phyloP scores from a whole-genome alignment of 164 flowering plant genomes.

The Amborella trichopoda region DNA sequence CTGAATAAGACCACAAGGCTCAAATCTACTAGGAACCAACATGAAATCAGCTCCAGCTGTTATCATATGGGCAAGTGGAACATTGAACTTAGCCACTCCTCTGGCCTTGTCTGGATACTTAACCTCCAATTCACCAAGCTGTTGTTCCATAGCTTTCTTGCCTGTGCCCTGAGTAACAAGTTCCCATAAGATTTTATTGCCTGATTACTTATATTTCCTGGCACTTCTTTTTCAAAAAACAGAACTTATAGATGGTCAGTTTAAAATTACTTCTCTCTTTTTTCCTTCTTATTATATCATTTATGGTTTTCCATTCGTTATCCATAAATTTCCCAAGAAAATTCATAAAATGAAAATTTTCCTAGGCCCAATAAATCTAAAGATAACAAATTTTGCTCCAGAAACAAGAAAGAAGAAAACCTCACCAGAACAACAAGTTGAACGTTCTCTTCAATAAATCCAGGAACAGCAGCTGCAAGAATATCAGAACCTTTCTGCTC shows the following conservation, averaged over 20 bases:
- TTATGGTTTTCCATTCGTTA: too few species aligned
- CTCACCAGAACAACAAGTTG: constrained; percentile 78
- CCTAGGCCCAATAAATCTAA: too few species aligned
- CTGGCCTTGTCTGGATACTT: constrained; percentile 56
- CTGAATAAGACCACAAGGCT: constrained; percentile 97
- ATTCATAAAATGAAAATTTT: too few species aligned
- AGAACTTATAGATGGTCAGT: too few species aligned
- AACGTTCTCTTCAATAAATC: constrained; percentile 44
- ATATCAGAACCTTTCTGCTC: constrained; percentile 98
- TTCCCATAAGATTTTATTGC: too few species aligned
- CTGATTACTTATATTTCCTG: too few species aligned
- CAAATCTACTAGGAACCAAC: constrained; percentile 82
- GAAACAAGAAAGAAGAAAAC: too few species aligned
- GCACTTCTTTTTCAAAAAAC: too few species aligned
- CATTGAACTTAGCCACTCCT: constrained; percentile 83
- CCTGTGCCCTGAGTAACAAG: constrained; percentile 67
- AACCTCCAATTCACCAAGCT: constrained; percentile 55
- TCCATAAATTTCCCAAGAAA: too few species aligned
- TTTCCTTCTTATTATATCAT: too few species aligned
- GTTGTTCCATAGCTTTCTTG: constrained; percentile 68
- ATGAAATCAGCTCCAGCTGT: constrained; percentile 76
- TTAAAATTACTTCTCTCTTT: too few species aligned
- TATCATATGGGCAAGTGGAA: constrained; percentile 78
- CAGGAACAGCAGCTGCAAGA: constrained; percentile 56
- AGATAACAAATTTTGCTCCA: too few species aligned